These are phyloP conservation scores for Zea luxurians DNA, from an alignment of 176 grass and related monocot species.

Conservation along the genomic window DNA sequence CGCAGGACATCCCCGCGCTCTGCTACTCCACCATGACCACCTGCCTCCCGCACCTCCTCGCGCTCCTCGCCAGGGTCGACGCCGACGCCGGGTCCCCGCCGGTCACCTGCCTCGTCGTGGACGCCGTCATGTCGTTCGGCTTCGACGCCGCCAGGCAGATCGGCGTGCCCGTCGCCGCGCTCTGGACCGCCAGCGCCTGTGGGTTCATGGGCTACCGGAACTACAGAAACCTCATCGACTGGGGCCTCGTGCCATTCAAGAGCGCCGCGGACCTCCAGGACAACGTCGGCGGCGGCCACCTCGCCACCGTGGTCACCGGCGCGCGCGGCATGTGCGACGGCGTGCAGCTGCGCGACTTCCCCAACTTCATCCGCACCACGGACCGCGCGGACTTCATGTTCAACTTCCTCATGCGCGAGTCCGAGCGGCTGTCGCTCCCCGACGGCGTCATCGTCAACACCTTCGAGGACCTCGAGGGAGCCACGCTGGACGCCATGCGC, in stretches of 20 bases:
- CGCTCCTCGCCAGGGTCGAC: slow-evolving; percentile 37
- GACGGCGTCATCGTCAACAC: slow-evolving; percentile 51
- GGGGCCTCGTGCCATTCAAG: slow-evolving; percentile 48
- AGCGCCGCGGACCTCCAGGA: slow-evolving; percentile 32
- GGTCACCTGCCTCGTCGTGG: slow-evolving; percentile 53
- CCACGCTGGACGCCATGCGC: slow-evolving; percentile 42
- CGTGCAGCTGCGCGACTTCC: slow-evolving; percentile 60
- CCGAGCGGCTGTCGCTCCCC: slow-evolving; percentile 35
- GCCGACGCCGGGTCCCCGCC: not conserved
- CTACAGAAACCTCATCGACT: slow-evolving; percentile 50
- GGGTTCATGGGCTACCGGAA: slow-evolving; percentile 3
- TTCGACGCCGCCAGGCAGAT: slow-evolving; percentile 37
- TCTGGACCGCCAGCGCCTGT: slow-evolving; percentile 59
- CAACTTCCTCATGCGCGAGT: slow-evolving; percentile 44
- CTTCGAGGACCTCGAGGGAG: slow-evolving; percentile 46
- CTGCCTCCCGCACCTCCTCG: slow-evolving; percentile 45
- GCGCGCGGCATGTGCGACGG: slow-evolving; percentile 45
- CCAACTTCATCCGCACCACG: slow-evolving; percentile 61
- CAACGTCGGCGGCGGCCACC: slow-evolving; percentile 32
- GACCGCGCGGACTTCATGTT: slow-evolving; percentile 51
- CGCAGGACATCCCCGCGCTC: slow-evolving; percentile 49
- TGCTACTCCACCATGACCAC: slow-evolving; percentile 48
- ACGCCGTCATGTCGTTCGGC: slow-evolving; percentile 58
- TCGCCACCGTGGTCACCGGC: slow-evolving; percentile 48
- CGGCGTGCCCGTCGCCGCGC: slow-evolving; percentile 42